A percentile compares a stretch with the other conserved stretches of the same genome.
These are phyloP conservation scores for Telfairia occidentalis DNA, from an alignment of 331 rosid genomes.

Conservation along the genomic window DNA sequence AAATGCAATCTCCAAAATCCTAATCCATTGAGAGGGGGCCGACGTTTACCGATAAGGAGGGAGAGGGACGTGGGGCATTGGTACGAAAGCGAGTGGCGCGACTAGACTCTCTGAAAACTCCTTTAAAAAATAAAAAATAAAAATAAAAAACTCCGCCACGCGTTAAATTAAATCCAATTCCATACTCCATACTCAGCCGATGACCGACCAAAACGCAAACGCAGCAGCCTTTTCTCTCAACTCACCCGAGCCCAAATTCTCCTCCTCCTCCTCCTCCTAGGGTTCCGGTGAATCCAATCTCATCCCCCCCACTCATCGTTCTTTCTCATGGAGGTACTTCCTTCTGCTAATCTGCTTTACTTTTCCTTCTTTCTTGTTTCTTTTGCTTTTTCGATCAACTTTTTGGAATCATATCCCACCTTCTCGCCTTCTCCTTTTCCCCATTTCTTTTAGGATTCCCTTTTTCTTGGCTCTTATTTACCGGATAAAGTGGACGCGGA, in stretches of 20 bases:
- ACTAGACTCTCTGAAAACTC: not conserved
- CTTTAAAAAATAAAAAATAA: too few relatives aligned
- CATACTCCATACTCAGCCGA: not conserved
- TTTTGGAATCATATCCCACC: too few relatives aligned
- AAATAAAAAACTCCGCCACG: not conserved
- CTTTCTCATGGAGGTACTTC: not conserved
- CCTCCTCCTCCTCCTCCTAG: not conserved
- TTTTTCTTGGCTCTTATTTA: not conserved
- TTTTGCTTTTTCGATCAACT: too few relatives aligned
- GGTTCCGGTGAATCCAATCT: not conserved
- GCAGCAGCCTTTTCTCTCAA: not conserved
- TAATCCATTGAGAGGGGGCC: too few relatives aligned
- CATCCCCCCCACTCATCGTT: not conserved
- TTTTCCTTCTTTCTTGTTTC: not conserved
- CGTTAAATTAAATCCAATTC: not conserved
- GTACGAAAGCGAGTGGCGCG: not conserved
- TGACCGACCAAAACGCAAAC: conserved; percentile 2
- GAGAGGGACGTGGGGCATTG: not conserved
- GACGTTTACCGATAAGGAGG: not conserved
- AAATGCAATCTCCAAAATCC: too few relatives aligned
- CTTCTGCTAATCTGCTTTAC: not conserved
- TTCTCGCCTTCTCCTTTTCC: not conserved
- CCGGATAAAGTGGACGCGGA: not conserved
- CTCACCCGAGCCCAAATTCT: not conserved
- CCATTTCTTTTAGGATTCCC: not conserved